Base-by-base conservation (phyloP, 2,329 filamentous ascomycete genomes). In the Diaporthe australafricana region DNA sequence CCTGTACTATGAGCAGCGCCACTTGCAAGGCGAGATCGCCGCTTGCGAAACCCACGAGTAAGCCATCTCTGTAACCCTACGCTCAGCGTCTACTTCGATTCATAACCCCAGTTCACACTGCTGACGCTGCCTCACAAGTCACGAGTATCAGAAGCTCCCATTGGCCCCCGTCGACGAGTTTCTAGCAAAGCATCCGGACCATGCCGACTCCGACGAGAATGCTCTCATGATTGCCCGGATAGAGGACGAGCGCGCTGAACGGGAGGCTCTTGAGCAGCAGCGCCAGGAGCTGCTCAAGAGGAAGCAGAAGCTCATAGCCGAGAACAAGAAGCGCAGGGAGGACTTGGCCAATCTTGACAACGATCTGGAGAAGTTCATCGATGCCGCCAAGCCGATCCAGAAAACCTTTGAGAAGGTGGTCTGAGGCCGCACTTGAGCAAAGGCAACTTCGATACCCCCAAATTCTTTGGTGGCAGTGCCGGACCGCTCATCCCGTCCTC, bases 11-110 rank as follows among this genome's bases (percentile, higher is more conserved):
- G 96, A 99, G 82, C 95, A 98, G 84, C 88, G 94, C 69, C 95
- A 98, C 81, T 85, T 99, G 69, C 91, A 93, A 75, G 94, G 94
- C 62, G 96, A 99, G 83, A 98, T 99, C 73, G 86, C 90, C 0
- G 94, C 94, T 11, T 98, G 96, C 81, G 94, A 98, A 80, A 93
- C 92, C 66, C 98, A 97, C 77, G 94, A 98, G 94, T 97, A 84
- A 74, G 93, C 88, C 3, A 22, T 60, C 22, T 5, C 20, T 38
- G 0, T 20, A 4, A 25, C 35, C 5, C 3, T 55, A 35, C 62
- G 20, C n/a, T 38, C 12, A 38, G 38, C 27, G 22, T 22, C 20
- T 38, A 22, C 25, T 17, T 25, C 27, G 42, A 63, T 25, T 35
- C 35, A n/a, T 40, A 16, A n/a, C 42, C 42, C 22, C 35, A 16